phyloP scores from a whole-genome alignment of 2,329 filamentous ascomycete species.

The Neodidymelliopsis sp. region DNA sequence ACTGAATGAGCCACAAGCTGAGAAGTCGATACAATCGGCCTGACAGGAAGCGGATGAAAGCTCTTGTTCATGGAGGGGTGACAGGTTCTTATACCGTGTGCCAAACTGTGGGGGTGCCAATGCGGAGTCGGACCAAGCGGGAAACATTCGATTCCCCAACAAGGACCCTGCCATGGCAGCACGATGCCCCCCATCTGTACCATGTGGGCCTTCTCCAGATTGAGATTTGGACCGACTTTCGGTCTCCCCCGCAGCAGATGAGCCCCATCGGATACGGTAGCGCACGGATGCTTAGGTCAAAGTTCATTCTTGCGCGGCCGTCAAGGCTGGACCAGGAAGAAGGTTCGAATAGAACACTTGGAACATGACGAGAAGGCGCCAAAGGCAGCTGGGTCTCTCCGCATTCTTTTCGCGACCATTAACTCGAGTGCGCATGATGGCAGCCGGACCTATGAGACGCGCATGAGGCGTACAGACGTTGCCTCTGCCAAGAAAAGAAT shows the following conservation, averaged over 20 bases:
- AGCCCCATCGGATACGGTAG: slow-evolving; percentile 1
- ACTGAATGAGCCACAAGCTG: slow-evolving; percentile 15
- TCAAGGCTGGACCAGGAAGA: not conserved
- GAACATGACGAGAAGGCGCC: not conserved
- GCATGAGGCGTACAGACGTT: slow-evolving; percentile 10
- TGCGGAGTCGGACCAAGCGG: slow-evolving; percentile 9
- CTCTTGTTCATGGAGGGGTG: not conserved
- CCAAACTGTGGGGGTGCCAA: slow-evolving; percentile 14
- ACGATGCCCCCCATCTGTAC: not conserved
- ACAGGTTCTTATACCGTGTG: slow-evolving; percentile 13
- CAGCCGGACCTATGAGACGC: slow-evolving; percentile 8
- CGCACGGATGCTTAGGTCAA: slow-evolving; percentile 1
- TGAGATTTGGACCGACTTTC: slow-evolving; percentile 3
- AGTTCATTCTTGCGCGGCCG: slow-evolving; percentile 13
- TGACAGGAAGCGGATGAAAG: slow-evolving; percentile 14
- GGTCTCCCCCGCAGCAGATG: slow-evolving; percentile 4
- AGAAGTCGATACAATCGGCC: slow-evolving; percentile 17
- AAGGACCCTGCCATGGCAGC: slow-evolving; percentile 1
- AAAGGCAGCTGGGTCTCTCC: not conserved
- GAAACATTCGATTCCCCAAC: slow-evolving; percentile 6
- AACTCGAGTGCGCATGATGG: not conserved
- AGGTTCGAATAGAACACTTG: not conserved
- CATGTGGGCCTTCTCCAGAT: slow-evolving; percentile 15
- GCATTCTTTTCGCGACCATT: slow-evolving; percentile 9
- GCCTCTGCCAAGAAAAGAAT: slow-evolving; percentile 5